Percentiles rank a stretch among this genome's conserved stretches.
phyloP scores from a whole-genome alignment of 2,329 filamentous ascomycete genomes.

The Scedosporium minutisporum region DNA sequence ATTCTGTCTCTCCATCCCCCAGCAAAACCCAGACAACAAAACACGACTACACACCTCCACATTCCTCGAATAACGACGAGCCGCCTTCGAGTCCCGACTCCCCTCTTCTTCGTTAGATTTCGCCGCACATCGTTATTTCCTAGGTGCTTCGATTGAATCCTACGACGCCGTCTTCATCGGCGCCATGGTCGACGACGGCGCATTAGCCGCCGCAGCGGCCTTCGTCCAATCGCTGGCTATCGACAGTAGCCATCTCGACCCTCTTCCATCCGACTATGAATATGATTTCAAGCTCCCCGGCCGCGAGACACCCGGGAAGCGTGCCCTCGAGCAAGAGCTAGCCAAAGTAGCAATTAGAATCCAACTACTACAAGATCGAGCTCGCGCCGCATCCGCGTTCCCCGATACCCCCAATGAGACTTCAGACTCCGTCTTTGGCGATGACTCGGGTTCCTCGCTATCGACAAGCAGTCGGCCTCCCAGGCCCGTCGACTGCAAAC shows the following conservation, averaged over 20 bases:
- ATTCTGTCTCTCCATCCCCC: neutral
- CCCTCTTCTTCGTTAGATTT: neutral
- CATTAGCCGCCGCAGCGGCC: conserved; percentile 42
- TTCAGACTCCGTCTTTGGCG: conserved; percentile 52
- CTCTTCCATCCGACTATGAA: conserved; percentile 30
- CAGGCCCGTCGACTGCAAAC: conserved; percentile 34
- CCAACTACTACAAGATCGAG: conserved; percentile 72
- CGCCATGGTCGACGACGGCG: conserved; percentile 44
- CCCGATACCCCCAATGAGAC: conserved; percentile 78
- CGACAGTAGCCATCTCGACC: conserved; percentile 27
- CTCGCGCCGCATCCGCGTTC: conserved; percentile 51
- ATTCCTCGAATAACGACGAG: neutral
- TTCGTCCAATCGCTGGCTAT: conserved; percentile 43
- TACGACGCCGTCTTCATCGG: neutral
- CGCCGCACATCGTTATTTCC: neutral
- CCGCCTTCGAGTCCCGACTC: neutral
- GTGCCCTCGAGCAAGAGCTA: conserved; percentile 72
- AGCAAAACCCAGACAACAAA: neutral
- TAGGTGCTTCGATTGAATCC: neutral
- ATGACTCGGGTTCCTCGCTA: conserved; percentile 39
- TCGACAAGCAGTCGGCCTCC: conserved; percentile 26
- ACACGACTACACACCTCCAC: neutral
- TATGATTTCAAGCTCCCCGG: conserved; percentile 65
- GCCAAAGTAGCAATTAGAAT: conserved; percentile 68
- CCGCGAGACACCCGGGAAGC: conserved; percentile 63